Percentiles rank a stretch among this genome's conserved stretches.
Evolutionary conservation across 345 rosid genomes (phyloP).

Genomic region (Moringa oleifera): DNA sequence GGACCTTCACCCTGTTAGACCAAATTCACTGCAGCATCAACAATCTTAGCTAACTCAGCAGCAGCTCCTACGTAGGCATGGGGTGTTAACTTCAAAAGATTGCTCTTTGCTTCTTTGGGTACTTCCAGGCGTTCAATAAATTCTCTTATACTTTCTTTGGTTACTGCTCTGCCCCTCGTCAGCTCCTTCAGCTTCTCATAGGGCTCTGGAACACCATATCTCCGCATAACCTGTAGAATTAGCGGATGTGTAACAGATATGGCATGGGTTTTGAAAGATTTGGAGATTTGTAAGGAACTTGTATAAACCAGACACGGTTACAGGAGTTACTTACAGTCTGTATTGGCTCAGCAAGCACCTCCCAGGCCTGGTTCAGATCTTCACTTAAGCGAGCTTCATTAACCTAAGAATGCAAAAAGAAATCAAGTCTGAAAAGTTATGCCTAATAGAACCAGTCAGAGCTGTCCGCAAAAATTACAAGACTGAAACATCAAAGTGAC

Average conservation of each 20-base stretch:
- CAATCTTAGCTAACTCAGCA: conserved; percentile 49
- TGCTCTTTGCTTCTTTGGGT: conserved; percentile 60
- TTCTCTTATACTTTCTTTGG: conserved; percentile 60
- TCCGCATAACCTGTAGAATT: conserved; percentile 69
- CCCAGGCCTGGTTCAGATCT: conserved; percentile 85
- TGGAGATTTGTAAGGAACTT: not conserved
- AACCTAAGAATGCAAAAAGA: conserved; percentile 40
- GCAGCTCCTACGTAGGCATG: conserved; percentile 81
- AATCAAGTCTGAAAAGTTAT: not conserved
- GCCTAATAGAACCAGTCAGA: not conserved
- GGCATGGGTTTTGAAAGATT: not conserved
- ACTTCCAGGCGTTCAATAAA: conserved; percentile 64
- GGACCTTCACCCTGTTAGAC: conserved; percentile 22
- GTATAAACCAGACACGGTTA: not conserved
- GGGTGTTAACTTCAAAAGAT: conserved; percentile 66
- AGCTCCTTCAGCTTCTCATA: conserved; percentile 90
- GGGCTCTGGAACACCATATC: conserved; percentile 90
- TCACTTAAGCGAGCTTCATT: conserved; percentile 68
- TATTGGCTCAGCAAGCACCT: conserved; percentile 95
- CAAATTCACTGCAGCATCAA: conserved; percentile 33
- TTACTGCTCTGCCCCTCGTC: conserved; percentile 85
- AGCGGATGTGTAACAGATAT: not conserved
- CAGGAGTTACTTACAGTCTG: conserved; percentile 58
- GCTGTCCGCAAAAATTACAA: not conserved
- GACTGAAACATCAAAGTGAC: too few species aligned